phyloP scores from a whole-genome alignment of 139 green algal genomes.

The Coccomyxa sp. region DNA sequence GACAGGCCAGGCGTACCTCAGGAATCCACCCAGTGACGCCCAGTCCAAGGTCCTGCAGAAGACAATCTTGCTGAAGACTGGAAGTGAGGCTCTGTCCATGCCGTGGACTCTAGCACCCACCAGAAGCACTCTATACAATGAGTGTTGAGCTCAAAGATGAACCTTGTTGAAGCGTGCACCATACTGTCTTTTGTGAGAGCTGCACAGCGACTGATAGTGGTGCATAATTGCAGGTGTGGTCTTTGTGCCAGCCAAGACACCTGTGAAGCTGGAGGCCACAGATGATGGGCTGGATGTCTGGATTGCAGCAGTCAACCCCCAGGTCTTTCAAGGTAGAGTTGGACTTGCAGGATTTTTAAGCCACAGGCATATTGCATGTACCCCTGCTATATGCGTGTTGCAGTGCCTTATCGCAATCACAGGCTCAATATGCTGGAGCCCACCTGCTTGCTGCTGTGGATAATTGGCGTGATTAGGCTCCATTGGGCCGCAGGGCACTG shows the following conservation, averaged over 20 bases:
- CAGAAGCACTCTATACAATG: constrained; percentile 1
- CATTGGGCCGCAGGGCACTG: neutral
- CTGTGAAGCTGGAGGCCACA: constrained; percentile 21
- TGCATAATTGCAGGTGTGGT: constrained; percentile 17
- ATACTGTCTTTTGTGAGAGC: neutral
- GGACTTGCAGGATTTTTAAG: neutral
- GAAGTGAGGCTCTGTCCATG: neutral
- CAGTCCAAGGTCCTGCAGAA: neutral
- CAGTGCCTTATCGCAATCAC: neutral
- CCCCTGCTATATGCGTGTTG: neutral
- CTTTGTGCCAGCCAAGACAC: constrained; percentile 44
- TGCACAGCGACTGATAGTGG: too few relatives aligned
- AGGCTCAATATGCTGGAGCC: neutral
- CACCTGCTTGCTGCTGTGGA: neutral
- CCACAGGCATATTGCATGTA: neutral
- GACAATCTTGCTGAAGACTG: neutral
- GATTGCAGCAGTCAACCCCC: constrained; percentile 40
- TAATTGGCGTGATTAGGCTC: neutral
- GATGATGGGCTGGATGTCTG: constrained; percentile 25
- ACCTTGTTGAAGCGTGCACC: neutral
- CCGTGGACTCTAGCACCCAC: neutral
- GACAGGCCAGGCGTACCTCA: constrained; percentile 12
- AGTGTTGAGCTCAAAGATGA: neutral
- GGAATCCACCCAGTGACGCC: neutral
- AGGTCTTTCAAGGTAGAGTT: constrained; percentile 23